Evolutionary conservation across 192 early-diverging fungal species (phyloP).

Genomic region (Coemansia asiatica): DNA sequence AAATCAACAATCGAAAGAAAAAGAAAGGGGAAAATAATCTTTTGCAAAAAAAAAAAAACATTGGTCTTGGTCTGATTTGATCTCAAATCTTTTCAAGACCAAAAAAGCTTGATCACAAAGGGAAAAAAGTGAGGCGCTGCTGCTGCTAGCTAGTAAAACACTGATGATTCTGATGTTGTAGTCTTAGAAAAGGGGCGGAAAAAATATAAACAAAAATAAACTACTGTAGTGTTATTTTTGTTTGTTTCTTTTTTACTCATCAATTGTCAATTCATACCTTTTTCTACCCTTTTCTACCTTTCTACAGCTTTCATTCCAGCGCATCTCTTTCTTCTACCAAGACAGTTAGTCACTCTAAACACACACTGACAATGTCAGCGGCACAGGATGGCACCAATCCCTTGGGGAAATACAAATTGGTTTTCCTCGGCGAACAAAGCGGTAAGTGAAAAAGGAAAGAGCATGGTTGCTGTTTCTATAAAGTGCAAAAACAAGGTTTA

Average conservation of each 20-base stretch:
- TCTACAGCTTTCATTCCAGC: neutral
- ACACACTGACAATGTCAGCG: conserved; percentile 27
- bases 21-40: neutral
- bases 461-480: no score
- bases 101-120: neutral
- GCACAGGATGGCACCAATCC: conserved; percentile 59
- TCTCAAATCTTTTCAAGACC: neutral
- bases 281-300: neutral
- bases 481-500: no score
- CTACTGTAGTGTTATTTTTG: no score
- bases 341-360: neutral
- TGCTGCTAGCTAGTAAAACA: no score
- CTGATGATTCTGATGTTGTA: no score
- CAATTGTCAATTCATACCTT: neutral
- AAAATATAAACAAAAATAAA: no score
- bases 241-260: no score
- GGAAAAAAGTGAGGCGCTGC: neutral
- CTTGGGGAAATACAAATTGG: conserved; percentile 93
- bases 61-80: neutral
- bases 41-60: neutral
- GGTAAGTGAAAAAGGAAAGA: conserved; percentile 73
- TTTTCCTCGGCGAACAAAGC: conserved; percentile 98
- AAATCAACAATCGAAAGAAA: neutral
- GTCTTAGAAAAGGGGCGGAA: no score
- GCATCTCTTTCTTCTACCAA: neutral